These are phyloP conservation scores for Verticillium albo-atrum DNA, from an alignment of 2,329 filamentous ascomycete genomes.

Conservation along the genomic window DNA sequence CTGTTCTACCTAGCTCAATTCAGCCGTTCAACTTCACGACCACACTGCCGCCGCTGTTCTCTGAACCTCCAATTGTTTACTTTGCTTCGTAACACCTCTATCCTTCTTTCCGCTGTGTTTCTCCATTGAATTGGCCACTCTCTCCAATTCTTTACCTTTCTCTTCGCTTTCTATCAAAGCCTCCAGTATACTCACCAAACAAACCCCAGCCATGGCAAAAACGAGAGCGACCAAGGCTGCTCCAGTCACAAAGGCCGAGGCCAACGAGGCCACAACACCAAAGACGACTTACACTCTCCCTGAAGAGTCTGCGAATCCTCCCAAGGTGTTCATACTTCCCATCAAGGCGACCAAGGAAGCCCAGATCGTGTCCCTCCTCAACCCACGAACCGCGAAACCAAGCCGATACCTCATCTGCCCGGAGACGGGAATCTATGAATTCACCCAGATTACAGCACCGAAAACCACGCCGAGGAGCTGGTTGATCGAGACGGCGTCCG, in stretches of 20 bases:
- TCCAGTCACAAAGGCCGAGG: constrained; percentile 24
- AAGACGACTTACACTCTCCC: constrained; percentile 34
- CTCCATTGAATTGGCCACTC: not conserved
- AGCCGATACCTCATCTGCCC: constrained; percentile 60
- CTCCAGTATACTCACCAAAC: not conserved
- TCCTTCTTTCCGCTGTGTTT: not conserved
- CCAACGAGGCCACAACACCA: constrained; percentile 18
- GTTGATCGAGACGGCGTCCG: constrained; percentile 43
- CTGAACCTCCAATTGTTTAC: not conserved
- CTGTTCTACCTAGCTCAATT: too few species aligned
- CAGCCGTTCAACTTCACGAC: not conserved
- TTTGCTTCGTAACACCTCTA: not conserved
- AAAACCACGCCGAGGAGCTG: constrained; percentile 55
- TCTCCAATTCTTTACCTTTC: too few species aligned
- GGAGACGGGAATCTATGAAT: constrained; percentile 59
- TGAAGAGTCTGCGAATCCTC: constrained; percentile 34
- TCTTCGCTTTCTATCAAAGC: not conserved
- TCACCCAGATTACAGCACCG: constrained; percentile 52
- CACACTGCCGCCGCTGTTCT: not conserved
- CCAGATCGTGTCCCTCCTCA: constrained; percentile 54
- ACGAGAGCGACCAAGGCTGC: constrained; percentile 40
- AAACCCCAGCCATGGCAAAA: constrained; percentile 36
- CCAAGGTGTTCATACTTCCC: constrained; percentile 58
- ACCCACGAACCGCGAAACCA: constrained; percentile 51
- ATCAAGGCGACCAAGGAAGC: constrained; percentile 47